A percentile compares a stretch with the other conserved stretches of the same genome.
Conservation (phyloP, 306 rosid species). For the Nissolia schottii region DNA sequence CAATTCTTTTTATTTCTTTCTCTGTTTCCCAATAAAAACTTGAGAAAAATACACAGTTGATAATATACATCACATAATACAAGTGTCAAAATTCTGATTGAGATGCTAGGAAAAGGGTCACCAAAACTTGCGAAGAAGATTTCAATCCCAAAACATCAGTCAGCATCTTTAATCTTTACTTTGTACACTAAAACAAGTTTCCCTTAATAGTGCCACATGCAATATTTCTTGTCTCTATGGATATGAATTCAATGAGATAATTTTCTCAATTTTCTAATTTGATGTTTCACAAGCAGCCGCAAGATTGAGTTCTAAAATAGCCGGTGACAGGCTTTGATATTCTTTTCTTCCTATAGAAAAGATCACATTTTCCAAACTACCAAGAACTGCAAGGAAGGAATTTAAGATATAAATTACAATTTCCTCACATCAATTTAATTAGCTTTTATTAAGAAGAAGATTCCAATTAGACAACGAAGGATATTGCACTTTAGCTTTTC, state of each 20-base stretch:
- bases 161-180: too few relatives aligned
- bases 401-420: background rate
- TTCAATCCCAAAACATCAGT: too few relatives aligned
- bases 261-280: background rate
- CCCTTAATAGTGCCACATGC: background rate
- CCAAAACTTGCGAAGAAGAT: too few relatives aligned
- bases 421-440: background rate
- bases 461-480: background rate
- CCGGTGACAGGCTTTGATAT: background rate
- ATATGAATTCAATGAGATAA: background rate
- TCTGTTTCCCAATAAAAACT: too few relatives aligned
- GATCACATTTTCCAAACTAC: too few relatives aligned
- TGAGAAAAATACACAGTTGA: too few relatives aligned
- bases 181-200: background rate
- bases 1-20: too few relatives aligned
- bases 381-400: background rate
- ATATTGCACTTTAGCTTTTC: background rate
- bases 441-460: background rate
- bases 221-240: background rate
- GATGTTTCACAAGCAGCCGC: background rate
- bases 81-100: too few relatives aligned
- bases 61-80: too few relatives aligned
- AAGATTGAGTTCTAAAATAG: background rate
- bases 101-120: too few relatives aligned
- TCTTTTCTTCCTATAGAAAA: conserved; percentile 24